Evolutionary conservation across 2,329 filamentous ascomycete species (phyloP).

Genomic region (Alternaria alternata): DNA sequence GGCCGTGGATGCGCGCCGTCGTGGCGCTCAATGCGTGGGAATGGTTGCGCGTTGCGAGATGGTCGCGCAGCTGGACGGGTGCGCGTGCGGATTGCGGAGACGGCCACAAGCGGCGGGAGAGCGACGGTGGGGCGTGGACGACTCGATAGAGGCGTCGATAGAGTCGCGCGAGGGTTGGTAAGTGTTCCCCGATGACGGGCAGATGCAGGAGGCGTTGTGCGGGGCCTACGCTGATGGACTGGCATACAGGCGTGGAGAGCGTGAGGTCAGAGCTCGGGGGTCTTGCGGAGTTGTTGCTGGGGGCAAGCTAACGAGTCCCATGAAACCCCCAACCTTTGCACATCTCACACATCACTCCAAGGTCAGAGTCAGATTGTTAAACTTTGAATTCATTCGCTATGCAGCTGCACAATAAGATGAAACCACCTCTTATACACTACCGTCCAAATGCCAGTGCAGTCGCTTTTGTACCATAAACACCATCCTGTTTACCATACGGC

Average conservation of each 20-base stretch:
- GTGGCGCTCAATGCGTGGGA: constrained; percentile 22
- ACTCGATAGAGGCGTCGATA: not conserved
- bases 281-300: constrained; percentile 29
- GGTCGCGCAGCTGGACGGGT: constrained; percentile 13
- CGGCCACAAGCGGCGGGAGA: constrained; percentile 5
- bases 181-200: constrained; percentile 19
- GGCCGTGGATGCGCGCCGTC: constrained; percentile 18
- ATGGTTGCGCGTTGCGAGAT: constrained; percentile 12
- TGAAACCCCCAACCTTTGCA: not conserved
- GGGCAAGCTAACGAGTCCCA: constrained; percentile 2
- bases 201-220: constrained; percentile 22
- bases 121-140: constrained; percentile 13
- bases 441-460: constrained; percentile 11
- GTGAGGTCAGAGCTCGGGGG: constrained; percentile 39
- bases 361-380: not conserved
- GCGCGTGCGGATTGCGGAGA: constrained; percentile 19
- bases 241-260: constrained; percentile 17
- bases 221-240: constrained; percentile 35
- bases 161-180: constrained; percentile 25
- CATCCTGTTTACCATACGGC: not conserved
- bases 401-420: constrained; percentile 8
- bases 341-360: not conserved
- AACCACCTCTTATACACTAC: not conserved
- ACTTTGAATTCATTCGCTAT: constrained; percentile 1
- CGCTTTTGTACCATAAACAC: constrained; percentile 8